Evolutionary conservation across 2,329 filamentous ascomycete species (phyloP), one percentile per base, ranked within the genome.

Genomic region (Kalmusia sp.): DNA sequence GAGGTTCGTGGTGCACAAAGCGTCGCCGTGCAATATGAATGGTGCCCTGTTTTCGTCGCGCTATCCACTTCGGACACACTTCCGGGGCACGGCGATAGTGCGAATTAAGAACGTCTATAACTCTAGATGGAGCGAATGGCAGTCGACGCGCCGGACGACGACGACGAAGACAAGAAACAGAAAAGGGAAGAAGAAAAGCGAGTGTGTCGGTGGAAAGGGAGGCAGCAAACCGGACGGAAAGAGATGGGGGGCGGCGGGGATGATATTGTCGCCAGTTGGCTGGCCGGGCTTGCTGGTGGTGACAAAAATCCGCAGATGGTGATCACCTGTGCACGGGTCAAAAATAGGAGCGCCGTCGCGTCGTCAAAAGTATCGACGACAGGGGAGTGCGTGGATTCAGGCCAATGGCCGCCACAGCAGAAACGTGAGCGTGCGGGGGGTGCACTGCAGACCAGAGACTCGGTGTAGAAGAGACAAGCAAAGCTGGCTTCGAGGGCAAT

Each of bases 311-410:
- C 43, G 31, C 30, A 34, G 39, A 43, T 44, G 40, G n/a, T 34
- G 40, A 48, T 46, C 50, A 41, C 40, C 40, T 43, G 43, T 27
- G 49, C 49, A 41, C 35, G 35, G n/a, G 58, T 56, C 65, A 63
- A 62, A 61, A 52, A 63, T 64, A 68, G 65, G 54, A 64, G 47
- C 48, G 55, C 50, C 45, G 45, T 52, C 57, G 55, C 61, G 54
- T 62, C 49, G 49, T n/a, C n/a, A 19, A 12, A 14, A 30, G 11
- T 33, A 40, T 49, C 46, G 35, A 31, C 38, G 35, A 14, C 46
- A 40, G 46, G 46, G 37, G 24, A 40, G 37, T 8, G 37, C 31
- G 34, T 11, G 41, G 7, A 14, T 12, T 3, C 19, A 37, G 21
- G 21, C 43, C 43, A 35, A 46, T 35, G 21, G 22, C 14, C n/a